Evolutionary conservation across 1,139 yeast species (phyloP).

Genomic region (Suhomyces coccinellae): DNA sequence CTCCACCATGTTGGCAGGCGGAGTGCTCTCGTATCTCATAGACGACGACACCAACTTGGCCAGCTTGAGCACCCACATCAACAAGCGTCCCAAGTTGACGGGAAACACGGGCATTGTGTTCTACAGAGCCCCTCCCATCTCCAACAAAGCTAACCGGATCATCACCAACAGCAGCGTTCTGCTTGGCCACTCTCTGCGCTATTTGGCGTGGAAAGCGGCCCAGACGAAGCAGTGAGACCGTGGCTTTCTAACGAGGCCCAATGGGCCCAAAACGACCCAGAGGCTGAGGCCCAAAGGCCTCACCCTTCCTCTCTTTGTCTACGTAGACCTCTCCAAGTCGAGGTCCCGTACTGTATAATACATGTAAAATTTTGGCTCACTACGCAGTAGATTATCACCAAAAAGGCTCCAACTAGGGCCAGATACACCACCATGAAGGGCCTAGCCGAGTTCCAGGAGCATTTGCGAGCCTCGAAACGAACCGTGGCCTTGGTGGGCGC

Average conservation of each 20-base stretch:
- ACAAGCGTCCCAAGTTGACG: conserved; percentile 23
- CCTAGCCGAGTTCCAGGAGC: conserved; percentile 55
- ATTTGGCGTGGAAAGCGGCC: conserved; percentile 62
- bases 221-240: not conserved
- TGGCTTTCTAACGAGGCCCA: too few relatives aligned
- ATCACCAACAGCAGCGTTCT: conserved; percentile 26
- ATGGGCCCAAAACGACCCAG: too few relatives aligned
- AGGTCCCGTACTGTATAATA: conserved; percentile 6
- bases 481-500: conserved; percentile 82
- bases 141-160: conserved; percentile 50
- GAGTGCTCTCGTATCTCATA: conserved; percentile 39
- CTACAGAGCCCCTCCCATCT: conserved; percentile 80
- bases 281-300: too few relatives aligned
- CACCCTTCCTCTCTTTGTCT: too few relatives aligned
- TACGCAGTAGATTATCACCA: not conserved
- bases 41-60: conserved; percentile 21
- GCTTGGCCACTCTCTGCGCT: conserved; percentile 69
- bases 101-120: conserved; percentile 58
- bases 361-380: conserved; percentile 2
- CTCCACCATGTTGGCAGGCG: conserved; percentile 42
- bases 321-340: too few relatives aligned
- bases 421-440: conserved; percentile 8
- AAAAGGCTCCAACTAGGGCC: too few relatives aligned
- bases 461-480: conserved; percentile 50
- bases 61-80: conserved; percentile 18